phyloP scores from a whole-genome alignment of 331 rosid genomes.

The Saraca asoca region DNA sequence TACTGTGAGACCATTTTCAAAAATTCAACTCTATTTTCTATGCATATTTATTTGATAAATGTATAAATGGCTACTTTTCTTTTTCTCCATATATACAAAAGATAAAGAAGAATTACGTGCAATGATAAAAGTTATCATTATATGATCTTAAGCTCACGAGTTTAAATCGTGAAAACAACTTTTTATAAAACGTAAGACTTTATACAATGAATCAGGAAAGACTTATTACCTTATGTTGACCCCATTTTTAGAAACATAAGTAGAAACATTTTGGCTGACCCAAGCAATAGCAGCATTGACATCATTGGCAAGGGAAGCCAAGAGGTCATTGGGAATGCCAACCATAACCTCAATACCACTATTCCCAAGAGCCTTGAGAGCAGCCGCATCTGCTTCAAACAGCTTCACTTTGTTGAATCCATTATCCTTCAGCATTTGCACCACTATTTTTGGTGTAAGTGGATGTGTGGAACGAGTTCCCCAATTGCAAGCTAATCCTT shows the following conservation, averaged over 20 bases:
- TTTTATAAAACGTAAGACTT: too few relatives aligned
- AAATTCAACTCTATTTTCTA: too few relatives aligned
- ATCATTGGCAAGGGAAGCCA: conserved; percentile 47
- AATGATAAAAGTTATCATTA: too few relatives aligned
- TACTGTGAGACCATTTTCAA: too few relatives aligned
- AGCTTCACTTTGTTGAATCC: conserved; percentile 66
- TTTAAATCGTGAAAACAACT: too few relatives aligned
- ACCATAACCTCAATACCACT: conserved; percentile 65
- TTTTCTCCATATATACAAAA: too few relatives aligned
- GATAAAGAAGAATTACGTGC: too few relatives aligned
- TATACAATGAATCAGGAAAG: too few relatives aligned
- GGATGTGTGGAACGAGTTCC: conserved; percentile 52
- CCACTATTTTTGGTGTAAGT: conserved; percentile 45
- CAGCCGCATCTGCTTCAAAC: conserved; percentile 62
- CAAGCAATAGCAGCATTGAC: conserved; percentile 48
- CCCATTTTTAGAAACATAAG: conserved; percentile 48
- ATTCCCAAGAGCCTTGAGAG: conserved; percentile 59
- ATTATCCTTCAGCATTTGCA: conserved; percentile 60
- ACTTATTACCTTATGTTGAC: conserved; percentile 56
- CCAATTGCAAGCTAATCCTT: conserved; percentile 56
- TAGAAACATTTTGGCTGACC: conserved; percentile 64
- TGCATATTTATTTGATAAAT: too few relatives aligned
- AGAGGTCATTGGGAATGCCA: conserved; percentile 58
- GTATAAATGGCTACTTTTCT: too few relatives aligned
- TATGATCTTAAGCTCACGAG: too few relatives aligned